Base-by-base conservation (phyloP, 306 rosid genomes). In the Lathyrus sativus region DNA sequence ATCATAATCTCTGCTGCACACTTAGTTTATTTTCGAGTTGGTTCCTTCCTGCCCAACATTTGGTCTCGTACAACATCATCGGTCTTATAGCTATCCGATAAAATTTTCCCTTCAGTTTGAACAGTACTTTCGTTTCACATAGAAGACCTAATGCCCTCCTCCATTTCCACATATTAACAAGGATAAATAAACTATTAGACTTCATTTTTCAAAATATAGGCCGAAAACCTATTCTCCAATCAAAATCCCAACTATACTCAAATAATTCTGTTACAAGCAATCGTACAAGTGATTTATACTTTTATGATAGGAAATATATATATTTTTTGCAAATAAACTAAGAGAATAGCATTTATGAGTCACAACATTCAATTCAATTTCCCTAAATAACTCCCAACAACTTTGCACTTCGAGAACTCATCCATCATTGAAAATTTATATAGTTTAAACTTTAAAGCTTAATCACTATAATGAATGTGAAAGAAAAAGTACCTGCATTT, bases 401-500 rank as follows among this genome's bases (percentile, higher is more conserved):
- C 26, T 73, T 67, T 10, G 11, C 74, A 69, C 59, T 28, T 62
- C 2, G 17, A 69, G 65, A 53, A 43, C 39, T 14, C 59, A 65
- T n/a, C 13, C 33, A 14, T 31, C 69, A 48, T 15, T 18, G 53
- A 55, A 68, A 13, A 24, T 54, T 67, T 13, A 29, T 37, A 62
- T 67, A 31, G 7, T 14, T 33, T 54, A 50, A 41, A 42, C 26
- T 35, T 59, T 38, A 45, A 50, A 35, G 9, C 39, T 6, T 35
- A 35, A 53, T 15, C 29, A 37, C 48, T 62, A 59, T 7, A 58
- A 15, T 41, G 41, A 45, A 53, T 7, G 10, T 33, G 33, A 18
- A 19, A 65, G 29, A 74, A 73, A 61, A 22, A 43, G 45, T 78
- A 88, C 98, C 98, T 93, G 97, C 97, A 93, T 93, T 65, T 79